phyloP scores from a whole-genome alignment of 2,329 filamentous ascomycete species.

The Colletotrichum brevisporum region DNA sequence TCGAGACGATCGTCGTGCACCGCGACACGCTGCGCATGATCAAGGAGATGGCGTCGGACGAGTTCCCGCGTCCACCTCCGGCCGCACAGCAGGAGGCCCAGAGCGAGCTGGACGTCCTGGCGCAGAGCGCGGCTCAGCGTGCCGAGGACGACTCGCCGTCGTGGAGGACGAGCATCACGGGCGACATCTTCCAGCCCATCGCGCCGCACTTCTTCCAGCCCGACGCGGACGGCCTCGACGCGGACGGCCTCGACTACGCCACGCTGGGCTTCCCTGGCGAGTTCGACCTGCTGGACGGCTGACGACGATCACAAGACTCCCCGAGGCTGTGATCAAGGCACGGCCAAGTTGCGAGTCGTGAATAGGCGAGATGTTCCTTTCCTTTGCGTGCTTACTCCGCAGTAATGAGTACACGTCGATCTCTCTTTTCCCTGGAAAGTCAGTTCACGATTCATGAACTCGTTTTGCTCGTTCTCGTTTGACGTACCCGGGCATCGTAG shows the following conservation, averaged over 20 bases:
- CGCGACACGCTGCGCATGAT: constrained; percentile 28
- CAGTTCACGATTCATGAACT: constrained; percentile 7
- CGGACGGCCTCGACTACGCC: background rate
- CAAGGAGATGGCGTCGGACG: constrained; percentile 4
- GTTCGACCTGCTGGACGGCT: background rate
- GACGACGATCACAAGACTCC: background rate
- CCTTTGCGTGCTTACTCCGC: background rate
- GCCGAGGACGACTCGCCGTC: constrained; percentile 14
- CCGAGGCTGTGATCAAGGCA: background rate
- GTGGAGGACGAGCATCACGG: constrained; percentile 19
- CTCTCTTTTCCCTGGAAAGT: background rate
- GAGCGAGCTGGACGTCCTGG: background rate
- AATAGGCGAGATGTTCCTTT: background rate
- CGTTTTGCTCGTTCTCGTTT: constrained; percentile 9
- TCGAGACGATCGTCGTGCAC: constrained; percentile 16
- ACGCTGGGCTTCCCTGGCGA: constrained; percentile 5
- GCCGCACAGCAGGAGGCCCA: background rate
- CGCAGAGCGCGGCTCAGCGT: constrained; percentile 10
- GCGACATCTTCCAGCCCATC: constrained; percentile 20
- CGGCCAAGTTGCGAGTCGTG: background rate
- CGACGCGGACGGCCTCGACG: background rate
- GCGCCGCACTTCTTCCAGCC: constrained; percentile 19
- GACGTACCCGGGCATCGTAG: background rate
- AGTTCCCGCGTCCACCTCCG: constrained; percentile 6
- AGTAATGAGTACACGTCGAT: background rate